phyloP scores from a whole-genome alignment of 768 basidiomycete species.

The Mrakia gelida region DNA sequence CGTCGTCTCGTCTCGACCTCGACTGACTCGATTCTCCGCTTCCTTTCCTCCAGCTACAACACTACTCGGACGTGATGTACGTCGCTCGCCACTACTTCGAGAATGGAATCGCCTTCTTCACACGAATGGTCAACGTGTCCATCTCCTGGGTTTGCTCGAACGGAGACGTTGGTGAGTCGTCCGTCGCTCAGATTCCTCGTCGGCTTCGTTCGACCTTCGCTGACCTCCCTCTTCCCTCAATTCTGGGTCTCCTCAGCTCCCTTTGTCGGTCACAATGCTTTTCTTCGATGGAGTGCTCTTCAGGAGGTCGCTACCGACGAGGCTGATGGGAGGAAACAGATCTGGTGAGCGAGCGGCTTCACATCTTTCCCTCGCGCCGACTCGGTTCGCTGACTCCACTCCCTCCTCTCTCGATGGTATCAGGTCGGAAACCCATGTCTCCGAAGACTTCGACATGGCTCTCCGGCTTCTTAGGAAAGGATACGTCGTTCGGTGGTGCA shows the following conservation, averaged over 20 bases:
- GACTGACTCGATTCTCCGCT: neutral
- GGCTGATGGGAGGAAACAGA: constrained; percentile 17
- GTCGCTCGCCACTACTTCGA: constrained; percentile 85
- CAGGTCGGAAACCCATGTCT: constrained; percentile 21
- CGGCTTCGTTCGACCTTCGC: neutral
- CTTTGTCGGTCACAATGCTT: constrained; percentile 56
- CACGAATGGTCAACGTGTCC: constrained; percentile 66
- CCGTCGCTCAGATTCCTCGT: neutral
- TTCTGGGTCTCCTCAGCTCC: constrained; percentile 35
- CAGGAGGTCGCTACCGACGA: constrained; percentile 56
- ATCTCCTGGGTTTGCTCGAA: constrained; percentile 42
- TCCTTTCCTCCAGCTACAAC: neutral
- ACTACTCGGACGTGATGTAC: constrained; percentile 69
- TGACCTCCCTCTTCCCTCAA: too few species aligned
- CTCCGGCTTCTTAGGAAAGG: constrained; percentile 59
- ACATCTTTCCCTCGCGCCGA: too few species aligned
- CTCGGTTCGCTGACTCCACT: too few species aligned
- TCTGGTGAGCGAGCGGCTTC: constrained; percentile 12
- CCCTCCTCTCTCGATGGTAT: neutral
- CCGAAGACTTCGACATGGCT: constrained; percentile 30
- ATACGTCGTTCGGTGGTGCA: constrained; percentile 54
- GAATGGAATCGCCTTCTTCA: constrained; percentile 60
- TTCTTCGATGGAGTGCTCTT: constrained; percentile 80
- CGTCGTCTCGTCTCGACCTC: neutral
- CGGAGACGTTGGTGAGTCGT: constrained; percentile 36